Base-by-base conservation (phyloP, 371 early-diverging fungal species). In the Rhizopus delemar region DNA sequence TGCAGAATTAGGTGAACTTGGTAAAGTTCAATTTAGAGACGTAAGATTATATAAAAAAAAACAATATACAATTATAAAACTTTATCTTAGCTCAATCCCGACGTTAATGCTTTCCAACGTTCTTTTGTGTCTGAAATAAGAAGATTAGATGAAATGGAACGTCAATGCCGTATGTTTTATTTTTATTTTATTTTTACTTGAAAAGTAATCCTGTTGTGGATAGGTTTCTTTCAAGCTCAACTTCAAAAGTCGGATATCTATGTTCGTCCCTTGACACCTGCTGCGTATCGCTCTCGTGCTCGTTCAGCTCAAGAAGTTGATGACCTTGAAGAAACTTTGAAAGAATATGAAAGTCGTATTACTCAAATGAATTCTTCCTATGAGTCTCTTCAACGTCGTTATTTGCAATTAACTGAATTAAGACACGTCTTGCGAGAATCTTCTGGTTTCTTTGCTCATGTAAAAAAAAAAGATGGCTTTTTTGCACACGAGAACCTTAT, bases 31-130 rank as follows among this genome's bases (percentile, higher is more conserved):
- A 74, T 97, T 98, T 75, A 86, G 93, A 80, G 98, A 98, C 78
- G 92, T 93, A 83, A 65, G 70, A 54, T 7, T 45, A 46, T 35
- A 8, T 29, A 33, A 5, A 55, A 38, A 15, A 49, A 28, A 57
- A 35, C 8, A 15, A 13, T 34, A 29, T 39, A 9, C 5, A 15
- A 31, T 28, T 29, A 50, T 41, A n/a, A 11, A 34, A 9, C 34
- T 49, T 12, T 12, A 28, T 41, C 29, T 57, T 33, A 6, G 93
- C 81, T 97, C 56, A 97, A 98, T 76, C 86, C 93, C 41, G 90
- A 92, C 41, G 91, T 92, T 35, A 97, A 93, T 74, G 95, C 97
- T 29, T 98, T 98, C 69, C 97, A 97, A 77, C 89, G 99, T 39
- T 87, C 94, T n/a, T 97, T 95, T 75, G 97, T 94, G 28, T 80